Conservation (phyloP, 257 asterid genomes). For the Nemophila menziesii region DNA sequence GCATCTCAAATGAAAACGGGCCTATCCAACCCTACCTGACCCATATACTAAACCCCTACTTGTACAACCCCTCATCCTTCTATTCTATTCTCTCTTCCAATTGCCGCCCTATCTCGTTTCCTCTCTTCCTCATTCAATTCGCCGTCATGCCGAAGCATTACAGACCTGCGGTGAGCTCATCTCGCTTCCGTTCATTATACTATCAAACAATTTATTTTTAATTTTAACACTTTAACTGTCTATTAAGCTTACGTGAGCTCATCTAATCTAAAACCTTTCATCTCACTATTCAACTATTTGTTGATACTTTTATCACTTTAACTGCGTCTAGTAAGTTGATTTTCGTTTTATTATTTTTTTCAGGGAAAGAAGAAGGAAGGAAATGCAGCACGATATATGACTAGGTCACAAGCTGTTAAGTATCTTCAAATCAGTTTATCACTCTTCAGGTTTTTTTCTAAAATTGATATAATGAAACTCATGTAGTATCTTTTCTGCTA, state of each 20-base stretch:
- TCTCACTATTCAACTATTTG: background rate
- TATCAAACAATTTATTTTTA: background rate
- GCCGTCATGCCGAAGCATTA: constrained; percentile 36
- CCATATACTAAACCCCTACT: background rate
- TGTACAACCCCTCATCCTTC: background rate
- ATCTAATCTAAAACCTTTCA: too few relatives aligned
- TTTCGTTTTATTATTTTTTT: background rate
- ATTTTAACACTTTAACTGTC: background rate
- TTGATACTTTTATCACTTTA: background rate
- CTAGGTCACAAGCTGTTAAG: constrained; percentile 79
- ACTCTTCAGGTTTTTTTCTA: constrained; percentile 53
- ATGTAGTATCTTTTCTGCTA: background rate
- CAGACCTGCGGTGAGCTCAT: constrained; percentile 26
- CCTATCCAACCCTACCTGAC: background rate
- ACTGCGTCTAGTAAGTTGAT: background rate
- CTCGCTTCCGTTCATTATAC: background rate
- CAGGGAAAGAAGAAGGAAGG: constrained; percentile 99
- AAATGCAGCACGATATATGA: constrained; percentile 78
- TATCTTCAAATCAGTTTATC: constrained; percentile 81
- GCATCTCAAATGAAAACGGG: too few relatives aligned
- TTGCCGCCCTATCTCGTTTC: background rate
- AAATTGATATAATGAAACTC: too few relatives aligned
- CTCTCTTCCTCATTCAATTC: background rate
- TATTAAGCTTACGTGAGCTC: too few relatives aligned
- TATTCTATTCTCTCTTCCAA: background rate